A percentile compares a stretch with the other conserved stretches of the same genome.
Evolutionary conservation across 495 filamentous ascomycete genomes (phyloP).

Genomic region (Ramalina peruviana): DNA sequence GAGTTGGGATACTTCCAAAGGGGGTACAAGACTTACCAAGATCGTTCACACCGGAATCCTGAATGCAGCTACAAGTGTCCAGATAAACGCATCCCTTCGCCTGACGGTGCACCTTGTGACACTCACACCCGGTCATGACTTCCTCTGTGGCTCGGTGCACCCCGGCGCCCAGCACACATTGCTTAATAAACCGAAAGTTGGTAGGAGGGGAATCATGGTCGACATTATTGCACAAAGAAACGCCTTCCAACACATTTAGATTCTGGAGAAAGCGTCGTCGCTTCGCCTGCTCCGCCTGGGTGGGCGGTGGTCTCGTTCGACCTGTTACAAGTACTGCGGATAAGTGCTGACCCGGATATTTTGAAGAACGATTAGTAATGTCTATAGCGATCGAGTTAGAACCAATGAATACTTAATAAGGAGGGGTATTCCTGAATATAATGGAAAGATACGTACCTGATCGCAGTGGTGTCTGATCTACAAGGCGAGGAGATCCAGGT

Average conservation of each 20-base stretch:
- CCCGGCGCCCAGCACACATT: slow-evolving; percentile 25
- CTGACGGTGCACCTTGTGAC: slow-evolving; percentile 22
- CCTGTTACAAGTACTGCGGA: neutral
- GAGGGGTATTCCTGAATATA: too few relatives aligned
- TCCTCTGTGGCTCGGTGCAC: slow-evolving; percentile 21
- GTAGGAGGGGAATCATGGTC: slow-evolving; percentile 11
- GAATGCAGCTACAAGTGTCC: slow-evolving; percentile 8
- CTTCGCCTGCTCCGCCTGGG: neutral
- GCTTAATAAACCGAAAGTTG: slow-evolving; percentile 31
- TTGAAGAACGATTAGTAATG: too few relatives aligned
- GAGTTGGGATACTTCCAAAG: neutral
- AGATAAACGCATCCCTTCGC: slow-evolving; percentile 25
- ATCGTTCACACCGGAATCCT: slow-evolving; percentile 1
- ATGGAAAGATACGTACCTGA: too few relatives aligned
- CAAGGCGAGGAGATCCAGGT: too few relatives aligned
- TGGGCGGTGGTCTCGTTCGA: slow-evolving; percentile 2
- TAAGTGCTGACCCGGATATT: neutral
- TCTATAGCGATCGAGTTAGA: too few relatives aligned
- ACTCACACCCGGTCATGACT: slow-evolving; percentile 31
- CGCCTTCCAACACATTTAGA: neutral
- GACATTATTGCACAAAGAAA: slow-evolving; percentile 9
- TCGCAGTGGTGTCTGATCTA: too few relatives aligned
- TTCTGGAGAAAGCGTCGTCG: slow-evolving; percentile 5
- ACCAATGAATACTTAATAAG: too few relatives aligned
- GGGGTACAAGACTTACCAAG: neutral